Evolutionary conservation across 2,329 filamentous ascomycete species (phyloP), one percentile per base, ranked within the genome.

Genomic region (Neofusicoccum cordaticola): DNA sequence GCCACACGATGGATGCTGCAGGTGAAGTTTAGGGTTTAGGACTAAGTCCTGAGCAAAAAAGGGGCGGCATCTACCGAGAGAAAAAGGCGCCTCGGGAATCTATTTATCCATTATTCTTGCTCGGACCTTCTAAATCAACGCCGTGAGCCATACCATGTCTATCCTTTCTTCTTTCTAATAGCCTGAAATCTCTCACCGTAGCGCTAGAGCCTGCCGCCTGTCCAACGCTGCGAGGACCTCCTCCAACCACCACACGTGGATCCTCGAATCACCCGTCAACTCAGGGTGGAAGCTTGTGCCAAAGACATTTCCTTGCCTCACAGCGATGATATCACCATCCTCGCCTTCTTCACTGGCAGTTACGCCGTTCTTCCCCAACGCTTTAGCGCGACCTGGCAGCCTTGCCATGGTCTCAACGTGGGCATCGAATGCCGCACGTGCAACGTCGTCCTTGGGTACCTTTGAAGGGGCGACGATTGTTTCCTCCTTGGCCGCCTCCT

Each of bases 271-370:
- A 7, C 88, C 86, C 0, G 94, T 98, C 76, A 99, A 77, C 77
- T 99, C 95, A 0, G 95, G 95, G 72, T 98, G 95, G 74, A 98
- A 99, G 72, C 93, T 97, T 2, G 91, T 97, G 3, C 93, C 95
- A 71, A 98, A 90, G 0, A 97, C 90, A 77, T 97, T 97, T 0
- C 90, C 92, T 79, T 98, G 93, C 68, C 86, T 85, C 39, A 98
- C 92, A 0, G 94, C 94, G 58, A 98, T 88, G 60, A 98, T 94
- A 69, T 96, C 91, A 2, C 89, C 86, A 2, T 82, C 84, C 48
- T 84, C 82, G 17, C 77, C 78, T 15, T 78, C 75, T 5, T 80
- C 75, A 31, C 81, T 75, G n/a, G 80, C 76, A 9, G 81, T 80
- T 48, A 79, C 78, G 22, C 78, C 77, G 66, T 80, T 78, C 34